These are phyloP conservation scores for Trebouxia sp. DNA, from an alignment of 139 green algal genomes.

Conservation along the genomic window DNA sequence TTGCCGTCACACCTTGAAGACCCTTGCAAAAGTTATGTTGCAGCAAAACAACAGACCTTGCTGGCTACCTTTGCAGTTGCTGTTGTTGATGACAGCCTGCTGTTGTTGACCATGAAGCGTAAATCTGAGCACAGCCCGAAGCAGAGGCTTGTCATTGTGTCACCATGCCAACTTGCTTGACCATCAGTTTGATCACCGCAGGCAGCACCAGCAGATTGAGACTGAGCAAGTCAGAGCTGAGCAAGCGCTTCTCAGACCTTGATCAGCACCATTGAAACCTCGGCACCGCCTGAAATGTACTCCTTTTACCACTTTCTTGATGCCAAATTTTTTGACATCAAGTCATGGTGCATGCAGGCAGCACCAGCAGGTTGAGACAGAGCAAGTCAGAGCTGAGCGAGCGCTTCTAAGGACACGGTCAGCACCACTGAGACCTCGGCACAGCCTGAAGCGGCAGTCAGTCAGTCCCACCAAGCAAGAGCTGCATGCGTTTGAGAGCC, in stretches of 20 bases:
- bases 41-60: too few relatives aligned
- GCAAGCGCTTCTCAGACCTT: not conserved
- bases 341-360: not conserved
- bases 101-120: too few relatives aligned
- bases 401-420: not conserved
- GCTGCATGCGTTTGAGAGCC: constrained; percentile 12
- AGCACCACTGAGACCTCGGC: not conserved
- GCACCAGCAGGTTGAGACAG: not conserved
- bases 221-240: not conserved
- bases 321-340: not conserved
- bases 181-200: not conserved
- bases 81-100: too few relatives aligned
- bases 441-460: not conserved
- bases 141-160: too few relatives aligned
- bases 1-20: too few relatives aligned
- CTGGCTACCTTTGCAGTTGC: not conserved
- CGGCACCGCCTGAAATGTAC: too few relatives aligned
- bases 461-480: not conserved
- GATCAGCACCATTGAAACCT: not conserved
- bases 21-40: too few relatives aligned
- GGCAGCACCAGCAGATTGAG: not conserved
- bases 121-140: too few relatives aligned
- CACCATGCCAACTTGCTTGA: not conserved
- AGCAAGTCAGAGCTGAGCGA: not conserved
- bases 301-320: not conserved